Evolutionary conservation across 1,284 basidiomycete species (phyloP), one percentile per base, ranked within the genome.

Genomic region (Pterulicium gracile): DNA sequence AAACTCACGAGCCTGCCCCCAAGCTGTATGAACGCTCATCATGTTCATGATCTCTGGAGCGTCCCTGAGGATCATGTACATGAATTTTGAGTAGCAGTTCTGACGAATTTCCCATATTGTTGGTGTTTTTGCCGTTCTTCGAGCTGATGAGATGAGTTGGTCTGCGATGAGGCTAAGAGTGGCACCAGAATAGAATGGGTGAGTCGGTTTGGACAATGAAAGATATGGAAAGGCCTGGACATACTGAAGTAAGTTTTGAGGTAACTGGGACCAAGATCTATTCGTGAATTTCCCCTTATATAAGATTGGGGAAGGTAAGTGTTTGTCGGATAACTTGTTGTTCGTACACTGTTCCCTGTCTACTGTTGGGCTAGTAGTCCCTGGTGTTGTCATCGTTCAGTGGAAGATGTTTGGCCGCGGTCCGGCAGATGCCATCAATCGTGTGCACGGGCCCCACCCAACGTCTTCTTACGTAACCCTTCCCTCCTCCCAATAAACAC

Each of bases 1-100:
- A 21, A 19, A 70, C 73, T 57, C 58, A 75, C 73, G 66, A 50
- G 73, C 71, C 17, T 51, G 51, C 21, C 56, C 54, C 73, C 73
- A 75, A 5, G 60, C n/a, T 0, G 60, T 61, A 18, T 60, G 47
- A 58, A 60, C 50, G 58, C 70, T 53, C 65, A 68, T 43, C 69
- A 47, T 23, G n/a, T 42, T 55, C 22, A n/a, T 32, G 10, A 32
- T 10, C 27, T 32, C 27, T 32, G 27, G 27, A 32, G 27, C 27
- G n/a, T 32, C 27, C n/a, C 27, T 7, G 27, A 32, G n/a, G 27
- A 32, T 32, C 7, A 32, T 32, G 27, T 10, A 32, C 27, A 32
- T 32, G 10, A 7, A 10, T 7, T n/a, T 7, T n/a, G 7, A n/a
- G 27, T 7, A 7, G 10, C 27, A 32, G 7, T 7, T 32, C n/a